Evolutionary conservation across 768 basidiomycete species (phyloP).

Genomic region (Mycena alexandri): DNA sequence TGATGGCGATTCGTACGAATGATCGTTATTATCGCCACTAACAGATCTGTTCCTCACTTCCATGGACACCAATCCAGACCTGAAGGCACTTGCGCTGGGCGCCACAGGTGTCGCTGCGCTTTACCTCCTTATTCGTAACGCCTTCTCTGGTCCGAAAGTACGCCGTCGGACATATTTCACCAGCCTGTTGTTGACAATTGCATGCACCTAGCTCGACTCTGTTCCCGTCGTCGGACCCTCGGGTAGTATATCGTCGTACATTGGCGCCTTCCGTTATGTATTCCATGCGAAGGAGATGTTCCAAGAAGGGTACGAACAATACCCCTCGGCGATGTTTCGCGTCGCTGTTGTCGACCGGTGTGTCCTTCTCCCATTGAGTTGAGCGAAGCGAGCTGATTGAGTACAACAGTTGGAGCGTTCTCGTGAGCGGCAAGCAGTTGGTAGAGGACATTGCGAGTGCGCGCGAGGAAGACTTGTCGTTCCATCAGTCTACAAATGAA

Average conservation of each 20-base stretch:
- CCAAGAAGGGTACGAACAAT: conserved; percentile 42
- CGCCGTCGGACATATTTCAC: not conserved
- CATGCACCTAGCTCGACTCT: conserved; percentile 20
- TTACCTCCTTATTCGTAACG: conserved; percentile 28
- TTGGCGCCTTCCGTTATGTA: conserved; percentile 41
- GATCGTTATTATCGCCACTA: too few species aligned
- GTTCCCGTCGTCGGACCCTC: conserved; percentile 44
- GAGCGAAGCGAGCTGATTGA: conserved; percentile 39
- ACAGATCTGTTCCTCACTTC: conserved; percentile 12
- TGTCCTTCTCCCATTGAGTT: not conserved
- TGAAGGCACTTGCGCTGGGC: conserved; percentile 7
- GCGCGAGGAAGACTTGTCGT: conserved; percentile 47
- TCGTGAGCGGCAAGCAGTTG: conserved; percentile 43
- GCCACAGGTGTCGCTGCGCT: conserved; percentile 13
- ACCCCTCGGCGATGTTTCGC: conserved; percentile 36
- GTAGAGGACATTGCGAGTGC: conserved; percentile 51
- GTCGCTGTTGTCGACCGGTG: conserved; percentile 28
- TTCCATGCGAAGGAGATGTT: conserved; percentile 41
- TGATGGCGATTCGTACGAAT: not conserved
- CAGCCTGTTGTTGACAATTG: not conserved
- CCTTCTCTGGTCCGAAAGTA: conserved; percentile 30
- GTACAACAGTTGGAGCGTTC: conserved; percentile 47
- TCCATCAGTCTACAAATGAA: conserved; percentile 44
- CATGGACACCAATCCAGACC: conserved; percentile 15
- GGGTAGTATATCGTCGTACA: conserved; percentile 41